Conservation (phyloP, 1,284 basidiomycete genomes). For the Ustilago xerochloae region DNA sequence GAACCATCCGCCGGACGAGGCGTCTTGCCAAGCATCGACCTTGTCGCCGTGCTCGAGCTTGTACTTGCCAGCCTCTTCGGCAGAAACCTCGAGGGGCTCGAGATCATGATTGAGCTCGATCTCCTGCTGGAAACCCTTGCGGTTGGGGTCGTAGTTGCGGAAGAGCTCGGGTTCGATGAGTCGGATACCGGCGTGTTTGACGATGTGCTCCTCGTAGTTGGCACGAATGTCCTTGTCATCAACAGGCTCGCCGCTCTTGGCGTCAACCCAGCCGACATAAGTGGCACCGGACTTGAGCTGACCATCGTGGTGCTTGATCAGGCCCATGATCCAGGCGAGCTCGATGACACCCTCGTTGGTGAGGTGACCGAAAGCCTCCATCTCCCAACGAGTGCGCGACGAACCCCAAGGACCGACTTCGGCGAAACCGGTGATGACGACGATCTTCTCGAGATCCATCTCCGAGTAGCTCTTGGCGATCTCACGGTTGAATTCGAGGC, state of each 20-base stretch:
- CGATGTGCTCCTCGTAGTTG: constrained; percentile 93
- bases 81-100: constrained; percentile 91
- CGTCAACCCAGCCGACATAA: constrained; percentile 97
- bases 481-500: constrained; percentile 74
- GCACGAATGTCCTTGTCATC: constrained; percentile 96
- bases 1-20: constrained; percentile 83
- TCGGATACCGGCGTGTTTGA: constrained; percentile 92
- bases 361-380: constrained; percentile 62
- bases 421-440: constrained; percentile 94
- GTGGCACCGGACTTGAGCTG: constrained; percentile 82
- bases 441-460: constrained; percentile 92
- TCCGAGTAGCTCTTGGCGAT: constrained; percentile 71
- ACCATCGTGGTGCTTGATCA: constrained; percentile 98
- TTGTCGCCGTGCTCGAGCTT: constrained; percentile 96
- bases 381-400: constrained; percentile 96
- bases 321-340: constrained; percentile 99
- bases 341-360: constrained; percentile 94
- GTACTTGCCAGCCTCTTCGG: constrained; percentile 92
- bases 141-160: constrained; percentile 95
- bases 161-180: constrained; percentile 97
- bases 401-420: constrained; percentile 99
- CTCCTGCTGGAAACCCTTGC: constrained; percentile 97
- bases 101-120: constrained; percentile 96
- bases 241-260: constrained; percentile 92
- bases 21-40: constrained; percentile 92